Base-by-base conservation (phyloP, 148 eudicot species). In the Limonium bicolor region DNA sequence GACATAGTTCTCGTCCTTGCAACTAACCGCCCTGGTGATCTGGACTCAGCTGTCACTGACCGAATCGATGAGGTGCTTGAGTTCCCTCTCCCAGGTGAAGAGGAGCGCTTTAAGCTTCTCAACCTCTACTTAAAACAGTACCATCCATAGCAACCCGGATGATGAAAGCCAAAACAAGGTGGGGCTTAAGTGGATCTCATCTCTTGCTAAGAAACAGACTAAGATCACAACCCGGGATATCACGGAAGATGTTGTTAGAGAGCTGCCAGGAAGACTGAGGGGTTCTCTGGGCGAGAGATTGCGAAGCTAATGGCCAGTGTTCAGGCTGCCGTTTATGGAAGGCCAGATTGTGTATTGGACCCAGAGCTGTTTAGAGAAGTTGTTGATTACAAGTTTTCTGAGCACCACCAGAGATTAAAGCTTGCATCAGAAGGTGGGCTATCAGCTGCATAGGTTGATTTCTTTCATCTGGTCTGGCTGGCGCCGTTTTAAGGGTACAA, bases 231-330 rank as follows among this genome's bases (percentile, higher is more conserved):
- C 84, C 37, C 70, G 69, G 50, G 99, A 80, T 63, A 39, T 90
- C 17, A 60, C 99, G 0, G 95, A 90, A 0, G 76, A 80, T 16
- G 74, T 73, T 32, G 53, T 90, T 36, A 53, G 72, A 50, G 93
- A 90, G 99, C 88, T 27, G 99, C 95, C 4, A 51, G 43, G 54
- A 90, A 67, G 65, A 90, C 74, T 0, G 76, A 84, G 53, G 99
- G 99, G 34, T 90, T 90, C 50, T 90, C 99, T 0, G 99, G 99
- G 8, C 78, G 99, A 51, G 99, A 90, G 71, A 84, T 80, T 44
- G 97, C 95, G 1, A 90, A 90, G 58, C 80, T 90, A 40, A 55
- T 90, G 71, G 97, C 97, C 20, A 64, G 97, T 50, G 84, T 90
- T 36, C 97, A 90, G 62, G 97, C 97, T 12, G 87, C 97, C 7